Evolutionary conservation across 768 basidiomycete genomes (phyloP), one percentile per base, ranked within the genome.

Genomic region (Pisolithus sp.): DNA sequence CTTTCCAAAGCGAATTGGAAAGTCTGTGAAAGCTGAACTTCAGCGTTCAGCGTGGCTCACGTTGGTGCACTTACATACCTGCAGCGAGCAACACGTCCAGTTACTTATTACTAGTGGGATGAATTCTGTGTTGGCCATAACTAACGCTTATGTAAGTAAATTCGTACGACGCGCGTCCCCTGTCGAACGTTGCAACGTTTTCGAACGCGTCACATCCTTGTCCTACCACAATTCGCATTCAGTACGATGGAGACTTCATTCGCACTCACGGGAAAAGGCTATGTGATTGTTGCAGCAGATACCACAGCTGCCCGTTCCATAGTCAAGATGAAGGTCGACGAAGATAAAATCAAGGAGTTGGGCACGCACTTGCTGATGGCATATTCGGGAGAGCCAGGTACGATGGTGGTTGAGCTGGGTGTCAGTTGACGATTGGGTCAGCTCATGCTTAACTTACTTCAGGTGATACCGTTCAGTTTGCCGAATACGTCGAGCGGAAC

Each of bases 391-490:
- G 93, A 96, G 68, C 89, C 93, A 71, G 93, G 93, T 68, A 30
- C 40, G 12, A 65, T 54, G 83, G 53, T 31, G 50, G 76, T 65
- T 17, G 17, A 30, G 50, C 40, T 56, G 37, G 23, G 50, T 41
- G 21, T 17, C 48, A 49, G 28, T 46, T 21, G 53, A 21, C 48
- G 17, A 46, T 42, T 26, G n/a, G n/a, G 12, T 38, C 18, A 4
- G 30, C n/a, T 20, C 48, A 24, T 5, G 15, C 12, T 34, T 50
- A 30, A 53, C 17, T 8, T 6, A 36, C 26, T 8, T 15, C 62
- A 91, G 95, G 96, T 53, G 96, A 98, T 66, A 98, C 96, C 20
- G 76, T 95, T 21, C 90, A 97, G 65, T 98, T 98, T 62, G 89
- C 95, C 1, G 96, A 99, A 71, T 99, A 80, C 62, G 81, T 98